Percentiles rank a stretch among this genome's conserved stretches.
Conservation (phyloP, 208 protist species). For the Trypanosomatidae sp. region DNA sequence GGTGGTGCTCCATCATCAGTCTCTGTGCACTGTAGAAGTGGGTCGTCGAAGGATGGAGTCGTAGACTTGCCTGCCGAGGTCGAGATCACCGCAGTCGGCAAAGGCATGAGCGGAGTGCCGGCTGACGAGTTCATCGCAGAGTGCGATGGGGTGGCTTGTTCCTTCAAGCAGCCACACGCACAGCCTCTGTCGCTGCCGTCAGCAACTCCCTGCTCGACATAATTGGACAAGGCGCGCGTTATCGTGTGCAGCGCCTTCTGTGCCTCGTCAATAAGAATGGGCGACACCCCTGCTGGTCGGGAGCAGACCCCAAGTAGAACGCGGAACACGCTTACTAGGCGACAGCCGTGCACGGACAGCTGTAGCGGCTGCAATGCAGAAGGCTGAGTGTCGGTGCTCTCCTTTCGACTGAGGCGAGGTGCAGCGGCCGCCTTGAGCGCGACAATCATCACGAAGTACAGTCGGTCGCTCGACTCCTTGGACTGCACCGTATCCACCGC, state of each 20-base stretch:
- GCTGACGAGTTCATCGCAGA: conserved; percentile 10
- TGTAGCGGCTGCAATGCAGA: conserved; percentile 29
- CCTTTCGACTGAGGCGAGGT: conserved; percentile 37
- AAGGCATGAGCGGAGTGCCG: conserved; percentile 17
- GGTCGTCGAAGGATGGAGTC: conserved; percentile 3
- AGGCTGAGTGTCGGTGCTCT: conserved; percentile 15
- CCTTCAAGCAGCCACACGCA: not conserved
- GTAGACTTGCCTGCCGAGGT: not conserved
- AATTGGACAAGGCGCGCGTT: conserved; percentile 58
- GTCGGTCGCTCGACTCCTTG: conserved; percentile 53
- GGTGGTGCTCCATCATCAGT: conserved; percentile 1
- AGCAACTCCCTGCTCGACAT: conserved; percentile 33
- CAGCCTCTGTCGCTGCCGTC: not conserved
- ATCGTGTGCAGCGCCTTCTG: conserved; percentile 50
- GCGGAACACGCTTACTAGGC: conserved; percentile 45
- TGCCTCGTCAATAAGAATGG: conserved; percentile 45
- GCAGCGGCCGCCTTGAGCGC: conserved; percentile 58
- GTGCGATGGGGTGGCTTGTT: not conserved
- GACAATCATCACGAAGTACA: conserved; percentile 60
- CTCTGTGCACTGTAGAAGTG: not conserved
- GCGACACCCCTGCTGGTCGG: conserved; percentile 29
- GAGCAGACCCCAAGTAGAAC: conserved; percentile 53
- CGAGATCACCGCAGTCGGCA: conserved; percentile 3
- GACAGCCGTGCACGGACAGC: conserved; percentile 42
- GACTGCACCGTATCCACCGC: conserved; percentile 31